Evolutionary conservation across 2,329 filamentous ascomycete genomes (phyloP), one percentile per base, ranked within the genome.

Genomic region (Ustilaginoidea virens): DNA sequence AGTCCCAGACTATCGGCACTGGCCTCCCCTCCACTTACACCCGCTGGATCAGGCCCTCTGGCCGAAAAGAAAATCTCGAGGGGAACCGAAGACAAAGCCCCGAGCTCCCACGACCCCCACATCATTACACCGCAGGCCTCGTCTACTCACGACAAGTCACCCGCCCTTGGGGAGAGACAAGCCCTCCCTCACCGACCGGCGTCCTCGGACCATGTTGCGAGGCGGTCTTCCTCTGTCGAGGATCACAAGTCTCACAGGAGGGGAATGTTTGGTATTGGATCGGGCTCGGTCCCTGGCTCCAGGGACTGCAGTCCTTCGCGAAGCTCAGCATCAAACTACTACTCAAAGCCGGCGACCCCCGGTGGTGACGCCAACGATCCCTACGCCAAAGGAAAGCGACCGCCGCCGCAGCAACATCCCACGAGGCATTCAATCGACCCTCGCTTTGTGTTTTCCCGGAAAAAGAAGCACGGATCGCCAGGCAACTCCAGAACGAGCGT

Each of bases 1-100:
- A 80, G 75, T 38, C 77, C 80, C 35, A 66, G 69, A 35, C 59
- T 69, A 25, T 72, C 75, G 34, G 70, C 78, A 33, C 69, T 92
- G 56, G 80, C 87, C 41, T 92, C 86, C 8, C 87, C 87, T 39
- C 85, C 85, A 23, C 66, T 96, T 29, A 94, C 86, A 9, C 87
- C 87, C 12, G 75, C 83, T 31, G 85, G 75, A 29, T 87, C 82
- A 24, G 57, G 57, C 13, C 54, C 53, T 48, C 47, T 41, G 25
- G 47, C 39, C 21, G 37, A 47, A 25, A 52, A 45, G 35, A 40
- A 36, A 28, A 18, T 29, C 8, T 30, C 43, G 43, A 44, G 39
- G 41, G 51, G 45, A 35, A 50, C 47, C 34, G 55, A 48, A 17
- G 44, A 49, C 23, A 51, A 49, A 23, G 54, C 58, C 27, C 52